Conservation (phyloP, 345 rosid genomes). For the Rubroshorea leprosula region DNA sequence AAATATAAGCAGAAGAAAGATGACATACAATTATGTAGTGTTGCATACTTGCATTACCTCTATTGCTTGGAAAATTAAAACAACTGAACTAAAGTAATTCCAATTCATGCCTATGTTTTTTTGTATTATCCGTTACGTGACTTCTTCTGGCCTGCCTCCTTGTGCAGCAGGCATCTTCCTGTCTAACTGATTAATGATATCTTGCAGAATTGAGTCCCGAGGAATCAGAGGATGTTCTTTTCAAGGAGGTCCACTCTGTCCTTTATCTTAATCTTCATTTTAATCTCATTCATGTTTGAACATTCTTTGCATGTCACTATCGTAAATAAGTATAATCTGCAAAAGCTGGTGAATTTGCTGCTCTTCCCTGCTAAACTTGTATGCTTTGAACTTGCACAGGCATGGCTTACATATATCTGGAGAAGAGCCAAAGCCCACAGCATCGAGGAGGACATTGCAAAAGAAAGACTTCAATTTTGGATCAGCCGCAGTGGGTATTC, state of each 20-base stretch:
- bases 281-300: not conserved
- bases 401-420: conserved; percentile 99
- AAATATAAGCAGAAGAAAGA: too few species aligned
- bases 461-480: conserved; percentile 80
- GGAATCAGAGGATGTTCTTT: conserved; percentile 96
- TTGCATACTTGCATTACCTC: too few species aligned
- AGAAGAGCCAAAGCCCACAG: conserved; percentile 80
- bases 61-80: too few species aligned
- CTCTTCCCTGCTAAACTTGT: too few species aligned
- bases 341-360: too few species aligned
- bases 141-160: too few species aligned
- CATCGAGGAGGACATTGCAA: conserved; percentile 70
- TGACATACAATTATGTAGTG: too few species aligned
- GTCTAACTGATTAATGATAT: too few species aligned
- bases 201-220: conserved; percentile 80
- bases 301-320: not conserved
- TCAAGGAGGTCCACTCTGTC: conserved; percentile 69
- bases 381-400: conserved; percentile 43
- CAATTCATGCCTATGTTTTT: too few species aligned
- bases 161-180: too few species aligned
- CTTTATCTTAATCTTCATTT: conserved; percentile 5
- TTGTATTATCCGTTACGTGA: too few species aligned
- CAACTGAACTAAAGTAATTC: too few species aligned
- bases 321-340: not conserved
- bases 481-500: conserved; percentile 69